Conservation (phyloP, 805 yeast species). For the Wickerhamiella parazyma region DNA sequence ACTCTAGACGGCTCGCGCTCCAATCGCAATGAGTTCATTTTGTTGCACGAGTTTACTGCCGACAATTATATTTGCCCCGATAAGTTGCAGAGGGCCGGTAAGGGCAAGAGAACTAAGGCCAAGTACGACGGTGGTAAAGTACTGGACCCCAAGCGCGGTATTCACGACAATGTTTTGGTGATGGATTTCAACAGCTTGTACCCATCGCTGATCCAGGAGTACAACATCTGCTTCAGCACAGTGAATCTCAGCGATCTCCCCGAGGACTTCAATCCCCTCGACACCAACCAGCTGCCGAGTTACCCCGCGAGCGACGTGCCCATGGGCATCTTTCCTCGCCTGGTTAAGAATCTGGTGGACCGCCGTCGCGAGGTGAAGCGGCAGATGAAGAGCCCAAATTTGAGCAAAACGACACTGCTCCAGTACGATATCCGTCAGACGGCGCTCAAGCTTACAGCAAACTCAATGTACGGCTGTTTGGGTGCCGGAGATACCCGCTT, state of each 20-base stretch:
- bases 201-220: constrained; percentile 95
- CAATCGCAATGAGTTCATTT: constrained; percentile 85
- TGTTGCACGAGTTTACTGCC: constrained; percentile 78
- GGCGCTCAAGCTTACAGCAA: constrained; percentile 91
- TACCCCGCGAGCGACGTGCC: constrained; percentile 42
- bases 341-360: constrained; percentile 69
- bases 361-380: constrained; percentile 90
- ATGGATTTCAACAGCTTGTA: constrained; percentile 98
- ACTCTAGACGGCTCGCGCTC: constrained; percentile 92
- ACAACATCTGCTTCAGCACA: constrained; percentile 92
- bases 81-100: constrained; percentile 23
- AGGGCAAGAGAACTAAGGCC: constrained; percentile 43
- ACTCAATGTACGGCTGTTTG: constrained; percentile 98
- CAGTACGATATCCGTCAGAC: constrained; percentile 93
- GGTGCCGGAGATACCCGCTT: constrained; percentile 87
- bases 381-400: constrained; percentile 61
- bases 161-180: constrained; percentile 78
- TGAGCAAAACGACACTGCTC: constrained; percentile 44
- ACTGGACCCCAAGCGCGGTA: constrained; percentile 90
- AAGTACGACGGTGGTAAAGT: constrained; percentile 89
- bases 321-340: constrained; percentile 76
- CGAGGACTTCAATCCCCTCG: constrained; percentile 22
- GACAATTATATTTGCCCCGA: constrained; percentile 81
- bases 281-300: constrained; percentile 12
- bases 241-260: constrained; percentile 43